Evolutionary conservation across 1,284 basidiomycete species (phyloP).

Genomic region (Ganoderma multipileum): DNA sequence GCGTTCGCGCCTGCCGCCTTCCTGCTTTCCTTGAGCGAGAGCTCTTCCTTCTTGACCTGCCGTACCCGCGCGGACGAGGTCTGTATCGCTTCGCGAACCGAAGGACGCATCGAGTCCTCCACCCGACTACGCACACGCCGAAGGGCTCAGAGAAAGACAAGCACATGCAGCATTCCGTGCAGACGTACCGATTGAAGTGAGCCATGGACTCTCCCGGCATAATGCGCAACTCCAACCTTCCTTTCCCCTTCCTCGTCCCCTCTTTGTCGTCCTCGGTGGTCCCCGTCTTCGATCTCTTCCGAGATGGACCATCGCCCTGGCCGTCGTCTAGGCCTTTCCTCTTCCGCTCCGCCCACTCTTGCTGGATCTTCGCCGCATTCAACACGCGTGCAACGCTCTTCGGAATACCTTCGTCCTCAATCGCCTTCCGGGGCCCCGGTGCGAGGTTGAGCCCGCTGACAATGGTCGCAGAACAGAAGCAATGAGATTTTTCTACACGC

Average conservation of each 20-base stretch:
- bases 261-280: conserved; percentile 20
- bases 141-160: background rate
- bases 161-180: background rate
- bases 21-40: conserved; percentile 36
- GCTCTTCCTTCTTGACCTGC: conserved; percentile 51
- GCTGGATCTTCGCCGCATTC: conserved; percentile 63
- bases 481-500: background rate
- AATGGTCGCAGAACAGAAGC: conserved; percentile 1
- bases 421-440: conserved; percentile 30
- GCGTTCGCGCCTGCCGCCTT: conserved; percentile 17
- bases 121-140: conserved; percentile 58
- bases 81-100: conserved; percentile 66
- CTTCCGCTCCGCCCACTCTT: conserved; percentile 60
- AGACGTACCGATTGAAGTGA: conserved; percentile 74
- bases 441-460: conserved; percentile 51
- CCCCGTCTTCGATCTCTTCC: conserved; percentile 46
- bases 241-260: conserved; percentile 22
- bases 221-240: conserved; percentile 51
- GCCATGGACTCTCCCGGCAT: conserved; percentile 71
- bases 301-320: conserved; percentile 36
- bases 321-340: conserved; percentile 46
- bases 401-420: conserved; percentile 61
- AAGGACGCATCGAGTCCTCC: conserved; percentile 70
- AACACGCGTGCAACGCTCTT: conserved; percentile 70
- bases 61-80: conserved; percentile 59